Percentiles rank a stretch among this genome's conserved stretches.
phyloP scores from a whole-genome alignment of 768 basidiomycete genomes.

The Pleurotus djamor region DNA sequence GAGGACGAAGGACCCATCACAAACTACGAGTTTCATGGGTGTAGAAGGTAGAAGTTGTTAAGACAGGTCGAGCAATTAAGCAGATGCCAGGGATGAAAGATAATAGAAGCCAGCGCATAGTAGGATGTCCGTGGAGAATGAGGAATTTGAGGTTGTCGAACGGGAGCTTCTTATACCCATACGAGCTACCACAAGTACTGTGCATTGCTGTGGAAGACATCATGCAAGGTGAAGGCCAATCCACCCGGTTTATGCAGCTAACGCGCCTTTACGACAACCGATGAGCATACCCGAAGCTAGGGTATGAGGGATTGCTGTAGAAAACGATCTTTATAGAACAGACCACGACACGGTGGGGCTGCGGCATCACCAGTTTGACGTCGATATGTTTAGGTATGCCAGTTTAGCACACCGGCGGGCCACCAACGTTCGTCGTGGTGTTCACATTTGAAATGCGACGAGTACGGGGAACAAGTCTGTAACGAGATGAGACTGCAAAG shows the following conservation, averaged over 20 bases:
- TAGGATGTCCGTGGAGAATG: not conserved
- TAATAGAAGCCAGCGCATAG: not conserved
- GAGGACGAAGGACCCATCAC: slow-evolving; percentile 11
- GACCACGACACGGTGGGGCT: not conserved
- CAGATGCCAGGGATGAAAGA: not conserved
- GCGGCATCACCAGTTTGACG: not conserved
- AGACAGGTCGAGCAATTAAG: not conserved
- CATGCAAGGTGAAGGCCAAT: not conserved
- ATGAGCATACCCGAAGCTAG: too few species aligned
- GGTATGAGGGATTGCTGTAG: too few species aligned
- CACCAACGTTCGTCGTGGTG: too few species aligned
- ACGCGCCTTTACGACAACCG: too few species aligned
- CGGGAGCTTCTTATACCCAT: not conserved
- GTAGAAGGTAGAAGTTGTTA: not conserved
- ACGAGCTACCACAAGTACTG: not conserved
- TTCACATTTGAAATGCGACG: too few species aligned
- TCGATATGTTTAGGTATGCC: not conserved
- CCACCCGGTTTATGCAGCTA: not conserved
- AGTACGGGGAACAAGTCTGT: too few species aligned
- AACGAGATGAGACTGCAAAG: too few species aligned
- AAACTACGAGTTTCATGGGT: slow-evolving; percentile 24
- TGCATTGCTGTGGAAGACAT: not conserved
- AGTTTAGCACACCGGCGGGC: not conserved
- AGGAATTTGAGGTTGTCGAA: not conserved
- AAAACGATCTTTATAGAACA: too few species aligned